A percentile compares a stretch with the other conserved stretches of the same genome.
Evolutionary conservation across 2,329 filamentous ascomycete genomes (phyloP).

Genomic region (Diaporthe amygdali): DNA sequence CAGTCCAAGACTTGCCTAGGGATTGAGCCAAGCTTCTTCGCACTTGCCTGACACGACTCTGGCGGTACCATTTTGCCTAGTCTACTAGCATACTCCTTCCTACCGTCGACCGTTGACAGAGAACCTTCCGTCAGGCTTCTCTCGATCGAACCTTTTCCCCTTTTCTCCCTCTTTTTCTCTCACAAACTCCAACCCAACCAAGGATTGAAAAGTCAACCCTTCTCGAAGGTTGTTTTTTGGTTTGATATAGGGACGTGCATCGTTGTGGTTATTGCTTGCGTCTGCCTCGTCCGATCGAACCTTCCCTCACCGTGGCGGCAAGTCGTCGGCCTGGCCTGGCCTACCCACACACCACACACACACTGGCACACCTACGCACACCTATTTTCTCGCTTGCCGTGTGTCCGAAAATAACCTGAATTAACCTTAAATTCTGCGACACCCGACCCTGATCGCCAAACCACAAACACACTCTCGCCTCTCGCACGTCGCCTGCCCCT

Average conservation of each 20-base stretch:
- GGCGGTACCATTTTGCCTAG: not conserved
- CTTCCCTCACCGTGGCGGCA: no score
- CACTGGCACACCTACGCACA: not conserved
- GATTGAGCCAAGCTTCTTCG: conserved; percentile 12
- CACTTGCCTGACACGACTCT: conserved; percentile 8
- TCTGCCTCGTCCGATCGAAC: no score
- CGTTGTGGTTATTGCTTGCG: not conserved
- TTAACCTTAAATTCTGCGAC: conserved; percentile 22
- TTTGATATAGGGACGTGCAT: not conserved
- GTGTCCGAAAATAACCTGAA: conserved; percentile 20
- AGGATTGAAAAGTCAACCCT: not conserved
- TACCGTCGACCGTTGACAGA: conserved; percentile 3
- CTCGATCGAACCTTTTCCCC: no score
- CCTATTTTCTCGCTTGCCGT: not conserved
- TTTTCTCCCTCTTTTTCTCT: not conserved
- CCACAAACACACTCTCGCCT: not conserved
- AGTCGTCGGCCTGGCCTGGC: not conserved
- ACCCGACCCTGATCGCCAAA: conserved; percentile 10
- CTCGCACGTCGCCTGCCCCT: not conserved
- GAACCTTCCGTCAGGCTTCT: not conserved
- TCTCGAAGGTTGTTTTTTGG: not conserved
- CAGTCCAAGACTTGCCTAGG: conserved; percentile 5
- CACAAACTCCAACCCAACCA: not conserved
- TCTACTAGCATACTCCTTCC: not conserved
- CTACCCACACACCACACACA: not conserved